Evolutionary conservation across 2,329 filamentous ascomycete genomes (phyloP).

Genomic region (Paraconiothyrium brasiliense): DNA sequence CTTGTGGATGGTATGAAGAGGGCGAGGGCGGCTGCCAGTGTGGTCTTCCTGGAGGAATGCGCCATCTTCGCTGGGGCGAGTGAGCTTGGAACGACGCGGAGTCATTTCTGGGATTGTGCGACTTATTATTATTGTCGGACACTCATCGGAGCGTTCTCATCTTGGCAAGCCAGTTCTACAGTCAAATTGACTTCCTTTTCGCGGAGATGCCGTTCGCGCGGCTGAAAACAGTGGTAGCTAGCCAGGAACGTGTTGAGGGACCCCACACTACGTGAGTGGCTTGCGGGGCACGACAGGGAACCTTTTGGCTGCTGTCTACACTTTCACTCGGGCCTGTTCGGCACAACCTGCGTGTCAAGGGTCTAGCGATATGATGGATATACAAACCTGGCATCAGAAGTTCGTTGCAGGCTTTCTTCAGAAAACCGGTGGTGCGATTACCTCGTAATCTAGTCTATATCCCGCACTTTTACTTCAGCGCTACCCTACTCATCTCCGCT

Average conservation of each 20-base stretch:
- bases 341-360: too few species aligned
- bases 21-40: conserved; percentile 3
- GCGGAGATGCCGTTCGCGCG: neutral
- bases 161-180: neutral
- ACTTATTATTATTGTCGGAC: neutral
- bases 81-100: neutral
- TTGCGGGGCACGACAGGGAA: neutral
- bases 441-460: neutral
- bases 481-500: neutral
- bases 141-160: neutral
- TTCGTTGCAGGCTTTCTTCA: neutral
- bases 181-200: neutral
- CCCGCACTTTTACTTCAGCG: neutral
- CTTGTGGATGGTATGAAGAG: conserved; percentile 21
- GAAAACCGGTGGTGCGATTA: neutral
- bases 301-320: neutral
- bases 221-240: neutral
- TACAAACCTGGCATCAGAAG: neutral
- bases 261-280: conserved; percentile 1
- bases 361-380: neutral
- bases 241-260: neutral
- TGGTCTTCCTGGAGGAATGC: neutral
- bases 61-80: conserved; percentile 4
- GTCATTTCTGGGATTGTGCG: neutral
- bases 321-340: neutral